These are phyloP conservation scores for Trichosporon sp. DNA, from an alignment of 1,284 basidiomycete genomes.

Conservation along the genomic window DNA sequence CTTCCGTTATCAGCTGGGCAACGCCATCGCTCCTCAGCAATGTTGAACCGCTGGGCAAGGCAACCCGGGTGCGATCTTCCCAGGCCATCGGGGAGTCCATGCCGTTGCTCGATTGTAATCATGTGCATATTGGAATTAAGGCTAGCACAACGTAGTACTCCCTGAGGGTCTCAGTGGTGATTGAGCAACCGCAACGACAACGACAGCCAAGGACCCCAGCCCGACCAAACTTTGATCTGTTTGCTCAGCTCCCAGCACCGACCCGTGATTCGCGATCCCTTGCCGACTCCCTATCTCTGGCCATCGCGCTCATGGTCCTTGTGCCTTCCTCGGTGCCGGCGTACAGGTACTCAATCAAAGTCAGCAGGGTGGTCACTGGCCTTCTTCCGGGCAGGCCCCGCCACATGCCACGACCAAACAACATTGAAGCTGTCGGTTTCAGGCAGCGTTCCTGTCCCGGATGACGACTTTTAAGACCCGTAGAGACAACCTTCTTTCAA, in stretches of 20 bases:
- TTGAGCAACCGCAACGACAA: neutral
- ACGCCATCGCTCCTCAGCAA: neutral
- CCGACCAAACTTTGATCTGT: neutral
- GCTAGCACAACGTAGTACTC: slow-evolving; percentile 12
- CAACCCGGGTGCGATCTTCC: neutral
- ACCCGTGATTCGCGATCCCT: neutral
- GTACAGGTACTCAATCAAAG: neutral
- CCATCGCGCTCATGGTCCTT: neutral
- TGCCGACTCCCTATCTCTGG: slow-evolving; percentile 8
- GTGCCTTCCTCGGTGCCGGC: neutral
- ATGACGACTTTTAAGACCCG: slow-evolving; percentile 3
- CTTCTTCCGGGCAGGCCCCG: neutral
- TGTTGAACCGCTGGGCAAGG: neutral
- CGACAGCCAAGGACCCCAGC: neutral
- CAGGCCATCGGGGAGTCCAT: slow-evolving; percentile 6
- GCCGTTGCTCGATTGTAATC: slow-evolving; percentile 17
- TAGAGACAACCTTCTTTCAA: slow-evolving; percentile 18
- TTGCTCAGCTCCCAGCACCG: neutral
- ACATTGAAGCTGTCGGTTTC: neutral
- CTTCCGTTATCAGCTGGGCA: neutral
- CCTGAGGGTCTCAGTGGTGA: slow-evolving; percentile 5
- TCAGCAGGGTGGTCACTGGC: neutral
- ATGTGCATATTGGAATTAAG: slow-evolving; percentile 18
- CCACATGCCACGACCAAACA: neutral
- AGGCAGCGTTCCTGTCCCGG: slow-evolving; percentile 7